Evolutionary conservation across 768 basidiomycete genomes (phyloP).

Genomic region (Rubroboletus pulcherrimus): DNA sequence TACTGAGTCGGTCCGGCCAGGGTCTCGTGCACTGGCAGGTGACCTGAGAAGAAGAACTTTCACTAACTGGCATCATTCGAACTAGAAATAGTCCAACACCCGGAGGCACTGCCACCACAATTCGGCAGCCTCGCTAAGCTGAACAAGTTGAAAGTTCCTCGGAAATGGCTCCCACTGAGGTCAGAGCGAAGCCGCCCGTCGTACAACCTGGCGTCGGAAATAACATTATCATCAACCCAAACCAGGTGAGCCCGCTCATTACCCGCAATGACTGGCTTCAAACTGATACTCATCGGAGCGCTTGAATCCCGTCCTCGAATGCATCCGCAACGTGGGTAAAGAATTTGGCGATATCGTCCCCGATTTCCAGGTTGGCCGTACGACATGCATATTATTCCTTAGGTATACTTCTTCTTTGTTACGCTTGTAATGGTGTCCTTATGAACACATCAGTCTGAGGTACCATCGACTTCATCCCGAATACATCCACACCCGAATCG

Average conservation of each 20-base stretch:
- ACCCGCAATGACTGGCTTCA: not conserved
- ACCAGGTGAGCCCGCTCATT: slow-evolving; percentile 42
- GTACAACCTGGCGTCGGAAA: slow-evolving; percentile 63
- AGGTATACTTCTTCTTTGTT: slow-evolving; percentile 47
- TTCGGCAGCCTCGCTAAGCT: not conserved
- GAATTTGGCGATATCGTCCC: slow-evolving; percentile 92
- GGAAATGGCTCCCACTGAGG: slow-evolving; percentile 5
- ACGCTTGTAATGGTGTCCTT: not conserved
- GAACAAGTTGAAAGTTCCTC: not conserved
- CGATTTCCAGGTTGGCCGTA: slow-evolving; percentile 94
- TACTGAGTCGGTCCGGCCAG: not conserved
- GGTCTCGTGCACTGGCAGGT: not conserved
- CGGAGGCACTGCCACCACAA: slow-evolving; percentile 17
- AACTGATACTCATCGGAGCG: slow-evolving; percentile 42
- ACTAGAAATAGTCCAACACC: not conserved
- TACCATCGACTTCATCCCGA: slow-evolving; percentile 98
- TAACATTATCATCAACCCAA: slow-evolving; percentile 59
- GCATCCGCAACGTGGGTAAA: slow-evolving; percentile 84
- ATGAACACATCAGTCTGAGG: slow-evolving; percentile 54
- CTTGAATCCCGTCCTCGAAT: slow-evolving; percentile 84
- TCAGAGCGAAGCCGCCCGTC: slow-evolving; percentile 44
- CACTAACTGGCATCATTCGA: too few species aligned
- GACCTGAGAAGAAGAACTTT: not conserved
- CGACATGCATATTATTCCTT: slow-evolving; percentile 88
- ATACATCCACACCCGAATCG: slow-evolving; percentile 89